Percentiles rank a stretch among this genome's conserved stretches.
Evolutionary conservation across 768 basidiomycete genomes (phyloP).

Genomic region (Leccinum boreale): DNA sequence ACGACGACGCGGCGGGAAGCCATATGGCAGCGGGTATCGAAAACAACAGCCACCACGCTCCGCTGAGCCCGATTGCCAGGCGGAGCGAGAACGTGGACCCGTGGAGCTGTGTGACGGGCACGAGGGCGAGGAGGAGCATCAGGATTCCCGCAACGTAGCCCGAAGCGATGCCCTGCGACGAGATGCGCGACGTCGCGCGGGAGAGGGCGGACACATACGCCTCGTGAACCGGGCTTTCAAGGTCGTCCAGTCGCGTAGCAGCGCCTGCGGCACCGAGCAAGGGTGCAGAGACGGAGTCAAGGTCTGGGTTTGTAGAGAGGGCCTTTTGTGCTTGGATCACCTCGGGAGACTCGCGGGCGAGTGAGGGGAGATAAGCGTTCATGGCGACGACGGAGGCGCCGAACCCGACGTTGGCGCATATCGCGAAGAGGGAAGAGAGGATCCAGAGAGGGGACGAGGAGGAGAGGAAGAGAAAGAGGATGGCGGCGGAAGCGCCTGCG

Average conservation of each 20-base stretch:
- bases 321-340: conserved; percentile 41
- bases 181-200: conserved; percentile 76
- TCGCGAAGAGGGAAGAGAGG: conserved; percentile 63
- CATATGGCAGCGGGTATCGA: conserved; percentile 76
- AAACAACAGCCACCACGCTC: conserved; percentile 85
- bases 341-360: conserved; percentile 65
- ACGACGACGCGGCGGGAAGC: conserved; percentile 46
- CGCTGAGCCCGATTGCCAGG: conserved; percentile 81
- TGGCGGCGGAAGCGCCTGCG: conserved; percentile 65
- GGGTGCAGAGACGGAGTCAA: conserved; percentile 37
- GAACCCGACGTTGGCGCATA: conserved; percentile 81
- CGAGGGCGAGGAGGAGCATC: conserved; percentile 64
- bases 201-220: conserved; percentile 62
- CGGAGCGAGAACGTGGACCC: conserved; percentile 78
- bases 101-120: conserved; percentile 72
- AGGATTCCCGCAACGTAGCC: conserved; percentile 85
- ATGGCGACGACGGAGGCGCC: conserved; percentile 84
- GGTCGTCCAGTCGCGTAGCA: neutral
- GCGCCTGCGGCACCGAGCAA: conserved; percentile 23
- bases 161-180: conserved; percentile 79
- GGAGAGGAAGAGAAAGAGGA: conserved; percentile 69
- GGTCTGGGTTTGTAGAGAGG: neutral
- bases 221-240: conserved; percentile 20
- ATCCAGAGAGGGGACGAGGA: conserved; percentile 71
- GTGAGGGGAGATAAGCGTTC: conserved; percentile 81